Evolutionary conservation across 345 rosid species (phyloP), one percentile per base, ranked within the genome.

Genomic region (Lumnitzera littorea): DNA sequence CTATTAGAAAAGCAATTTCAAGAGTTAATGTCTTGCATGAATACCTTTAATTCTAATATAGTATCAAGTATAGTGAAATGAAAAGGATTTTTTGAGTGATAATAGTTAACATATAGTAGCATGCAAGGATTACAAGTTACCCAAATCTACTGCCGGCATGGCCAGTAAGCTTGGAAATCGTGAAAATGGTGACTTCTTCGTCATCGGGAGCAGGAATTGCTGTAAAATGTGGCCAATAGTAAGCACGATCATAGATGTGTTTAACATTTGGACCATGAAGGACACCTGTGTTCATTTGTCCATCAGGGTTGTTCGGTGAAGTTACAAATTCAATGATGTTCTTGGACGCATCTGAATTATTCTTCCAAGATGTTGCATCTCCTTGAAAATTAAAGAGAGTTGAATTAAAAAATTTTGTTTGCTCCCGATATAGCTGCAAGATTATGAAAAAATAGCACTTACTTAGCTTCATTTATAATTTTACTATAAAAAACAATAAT

Each of bases 271-370:
- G 67, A 20, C 83, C 95, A 2, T 69, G 46, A 56, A 90, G 79
- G 73, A 87, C 60, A 13, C 83, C 80, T 61, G 65, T 57, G 14
- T 82, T 83, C 57, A 73, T 29, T 57, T 63, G 67, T 10, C 95
- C 97, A 61, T 83, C 88, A 9, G 97, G 97, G 68, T 90, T 90
- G 74, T 83, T 85, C 0, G 97, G 97, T 49, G 91, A 75, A 24
- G 95, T 85, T 1, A 85, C 95, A 52, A 90, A 67, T 69, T 90
- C 95, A 56, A 90, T 69, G 13, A 80, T 27, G 29, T 72, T 48
- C 36, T 25, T 59, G 2, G 50, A 46, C 10, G 43, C 62, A 60
- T 74, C 74, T 2, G 81, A 60, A 15, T 12, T 66, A 11, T 69
- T 65, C 59, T 67, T 56, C 84, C 86, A 81, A 1, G 0, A 9